These are phyloP conservation scores for Wallacemonas rigidus DNA, from an alignment of 208 protist genomes.

Conservation along the genomic window DNA sequence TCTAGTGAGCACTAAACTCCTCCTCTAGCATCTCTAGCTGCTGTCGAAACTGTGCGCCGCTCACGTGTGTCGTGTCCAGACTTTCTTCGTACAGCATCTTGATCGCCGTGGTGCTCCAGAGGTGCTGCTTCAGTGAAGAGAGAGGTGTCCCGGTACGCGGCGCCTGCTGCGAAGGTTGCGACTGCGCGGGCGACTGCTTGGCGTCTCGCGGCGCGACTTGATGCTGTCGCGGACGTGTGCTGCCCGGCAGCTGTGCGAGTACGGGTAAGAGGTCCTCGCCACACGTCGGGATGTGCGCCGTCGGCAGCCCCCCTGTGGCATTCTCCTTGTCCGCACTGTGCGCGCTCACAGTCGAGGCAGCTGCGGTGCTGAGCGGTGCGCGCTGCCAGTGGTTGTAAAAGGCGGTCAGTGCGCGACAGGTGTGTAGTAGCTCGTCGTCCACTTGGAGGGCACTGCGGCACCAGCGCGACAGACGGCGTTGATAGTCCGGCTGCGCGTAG, in stretches of 20 bases:
- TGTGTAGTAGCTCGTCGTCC: slow-evolving; percentile 16
- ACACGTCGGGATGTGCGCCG: not conserved
- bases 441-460: slow-evolving; percentile 45
- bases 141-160: not conserved
- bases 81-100: slow-evolving; percentile 59
- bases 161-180: not conserved
- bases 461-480: slow-evolving; percentile 55
- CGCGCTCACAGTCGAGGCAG: not conserved
- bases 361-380: not conserved
- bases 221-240: not conserved
- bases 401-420: not conserved
- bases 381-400: not conserved
- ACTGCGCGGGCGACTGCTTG: not conserved
- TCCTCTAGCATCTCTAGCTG: slow-evolving; percentile 37
- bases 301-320: not conserved
- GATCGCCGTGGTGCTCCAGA: slow-evolving; percentile 36
- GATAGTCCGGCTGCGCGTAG: slow-evolving; percentile 46
- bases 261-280: not conserved
- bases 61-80: slow-evolving; percentile 40
- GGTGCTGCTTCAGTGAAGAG: slow-evolving; percentile 21
- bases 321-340: not conserved
- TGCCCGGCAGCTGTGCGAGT: slow-evolving; percentile 12
- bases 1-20: slow-evolving; percentile 27
- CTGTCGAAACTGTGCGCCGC: slow-evolving; percentile 41
- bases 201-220: not conserved